phyloP scores from a whole-genome alignment of 768 basidiomycete species.

The Amanita pseudoporphyria region DNA sequence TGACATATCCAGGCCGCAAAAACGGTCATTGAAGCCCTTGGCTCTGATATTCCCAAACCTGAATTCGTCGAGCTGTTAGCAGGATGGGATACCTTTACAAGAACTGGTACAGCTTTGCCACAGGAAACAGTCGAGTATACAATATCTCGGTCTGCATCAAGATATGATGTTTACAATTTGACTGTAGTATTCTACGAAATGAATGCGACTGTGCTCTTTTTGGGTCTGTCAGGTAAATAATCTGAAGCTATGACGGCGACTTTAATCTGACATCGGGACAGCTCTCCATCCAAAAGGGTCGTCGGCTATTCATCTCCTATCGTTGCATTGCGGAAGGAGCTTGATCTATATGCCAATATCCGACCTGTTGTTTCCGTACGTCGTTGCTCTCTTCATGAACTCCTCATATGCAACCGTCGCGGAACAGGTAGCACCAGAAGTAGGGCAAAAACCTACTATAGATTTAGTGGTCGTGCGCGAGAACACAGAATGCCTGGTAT shows the following conservation, averaged over 20 bases:
- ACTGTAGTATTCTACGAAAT: slow-evolving; percentile 30
- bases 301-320: slow-evolving; percentile 96
- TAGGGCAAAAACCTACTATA: slow-evolving; percentile 51
- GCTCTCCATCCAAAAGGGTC: slow-evolving; percentile 89
- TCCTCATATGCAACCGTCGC: background rate
- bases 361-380: slow-evolving; percentile 84
- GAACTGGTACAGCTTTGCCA: slow-evolving; percentile 81
- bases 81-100: slow-evolving; percentile 90
- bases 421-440: slow-evolving; percentile 54
- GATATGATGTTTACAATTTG: background rate
- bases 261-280: slow-evolving; percentile 17
- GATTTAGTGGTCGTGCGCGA: slow-evolving; percentile 96
- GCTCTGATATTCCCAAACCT: slow-evolving; percentile 83
- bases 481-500: slow-evolving; percentile 95
- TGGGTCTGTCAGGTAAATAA: slow-evolving; percentile 77
- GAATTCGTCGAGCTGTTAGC: slow-evolving; percentile 82
- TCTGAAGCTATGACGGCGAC: background rate
- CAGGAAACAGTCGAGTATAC: slow-evolving; percentile 77
- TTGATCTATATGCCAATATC: slow-evolving; percentile 95
- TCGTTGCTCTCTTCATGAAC: slow-evolving; percentile 8
- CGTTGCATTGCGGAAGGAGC: slow-evolving; percentile 88
- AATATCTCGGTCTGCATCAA: background rate
- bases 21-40: slow-evolving; percentile 78
- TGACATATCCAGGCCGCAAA: slow-evolving; percentile 62
- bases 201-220: slow-evolving; percentile 95